Conservation (phyloP, 1,284 basidiomycete species). For the Tylopilus sp. region DNA sequence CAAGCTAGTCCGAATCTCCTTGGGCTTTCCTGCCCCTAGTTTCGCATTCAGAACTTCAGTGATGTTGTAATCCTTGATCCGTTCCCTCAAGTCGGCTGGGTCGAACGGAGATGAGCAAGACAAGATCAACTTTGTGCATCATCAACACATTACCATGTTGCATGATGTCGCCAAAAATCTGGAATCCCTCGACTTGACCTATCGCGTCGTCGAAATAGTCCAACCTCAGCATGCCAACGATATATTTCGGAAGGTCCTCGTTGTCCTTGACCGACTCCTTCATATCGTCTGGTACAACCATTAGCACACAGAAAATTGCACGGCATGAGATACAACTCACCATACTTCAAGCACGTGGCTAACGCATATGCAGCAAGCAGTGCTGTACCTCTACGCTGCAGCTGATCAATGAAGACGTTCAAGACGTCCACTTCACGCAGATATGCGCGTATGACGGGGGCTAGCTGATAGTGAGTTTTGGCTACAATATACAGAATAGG, state of each 20-base stretch:
- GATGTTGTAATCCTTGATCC: slow-evolving; percentile 3
- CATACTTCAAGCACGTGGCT: slow-evolving; percentile 1
- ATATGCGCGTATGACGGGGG: neutral
- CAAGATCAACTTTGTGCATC: neutral
- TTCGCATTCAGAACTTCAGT: slow-evolving; percentile 5
- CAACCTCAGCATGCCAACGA: slow-evolving; percentile 8
- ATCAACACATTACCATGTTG: slow-evolving; percentile 6
- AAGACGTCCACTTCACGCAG: neutral
- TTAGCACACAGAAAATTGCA: neutral
- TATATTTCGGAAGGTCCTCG: neutral
- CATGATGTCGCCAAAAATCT: slow-evolving; percentile 9
- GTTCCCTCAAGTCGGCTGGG: slow-evolving; percentile 4
- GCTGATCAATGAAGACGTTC: slow-evolving; percentile 4
- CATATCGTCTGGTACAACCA: neutral
- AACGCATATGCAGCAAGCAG: slow-evolving; percentile 8
- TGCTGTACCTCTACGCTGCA: slow-evolving; percentile 5
- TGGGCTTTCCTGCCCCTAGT: neutral
- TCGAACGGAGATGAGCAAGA: neutral
- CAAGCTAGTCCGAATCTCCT: slow-evolving; percentile 11
- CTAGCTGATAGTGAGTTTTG: neutral
- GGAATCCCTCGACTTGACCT: slow-evolving; percentile 3
- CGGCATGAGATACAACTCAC: neutral
- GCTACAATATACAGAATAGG: neutral
- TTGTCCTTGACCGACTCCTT: neutral
- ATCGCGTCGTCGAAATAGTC: slow-evolving; percentile 9